Base-by-base conservation (phyloP, 768 basidiomycete species). In the Sarcomyxa edulis region DNA sequence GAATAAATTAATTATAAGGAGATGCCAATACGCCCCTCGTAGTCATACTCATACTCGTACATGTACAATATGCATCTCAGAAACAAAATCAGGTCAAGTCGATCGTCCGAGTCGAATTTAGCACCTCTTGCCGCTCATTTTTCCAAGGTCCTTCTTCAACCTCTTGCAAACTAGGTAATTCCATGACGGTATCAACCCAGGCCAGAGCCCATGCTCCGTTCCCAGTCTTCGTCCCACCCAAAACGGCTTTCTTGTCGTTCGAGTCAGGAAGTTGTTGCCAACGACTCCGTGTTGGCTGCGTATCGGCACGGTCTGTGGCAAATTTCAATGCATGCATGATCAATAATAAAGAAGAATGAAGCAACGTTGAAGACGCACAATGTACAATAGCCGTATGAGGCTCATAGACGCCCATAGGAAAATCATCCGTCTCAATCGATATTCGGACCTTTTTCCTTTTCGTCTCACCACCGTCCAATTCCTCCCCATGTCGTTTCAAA, bases 131-230 rank as follows among this genome's bases (percentile, higher is more conserved):
- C 43, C 7, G 29, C 46, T 8, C 8, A 37, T 27, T 36, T 47
- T n/a, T 35, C 45, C 18, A 45, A 42, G 16, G 39, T 39, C 19
- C 34, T 32, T 14, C 29, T 7, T 37, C 41, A 14, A 37, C 3
- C 9, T 3, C 20, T 9, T 18, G 18, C 8, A 14, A 8, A n/a
- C 11, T 24, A 16, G 35, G 35, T 2, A 38, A 40, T 32, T 71
- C 66, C 69, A 74, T 69, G 37, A 70, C 50, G 1, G 73, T 76
- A 48, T 89, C 88, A 14, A 89, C 68, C 76, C 83, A 87, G 4
- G 84, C 83, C 35, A 91, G 55, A 0, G 73, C 85, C 90, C 89
- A 91, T 4, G 83, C 86, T 1, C 76, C 78, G 48, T 83, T 79
- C 6, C 90, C 88, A 2, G 74, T 75, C 55, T 84, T 86, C 0